Base-by-base conservation (phyloP, 345 rosid genomes). In the Schrenkiella parvula region DNA sequence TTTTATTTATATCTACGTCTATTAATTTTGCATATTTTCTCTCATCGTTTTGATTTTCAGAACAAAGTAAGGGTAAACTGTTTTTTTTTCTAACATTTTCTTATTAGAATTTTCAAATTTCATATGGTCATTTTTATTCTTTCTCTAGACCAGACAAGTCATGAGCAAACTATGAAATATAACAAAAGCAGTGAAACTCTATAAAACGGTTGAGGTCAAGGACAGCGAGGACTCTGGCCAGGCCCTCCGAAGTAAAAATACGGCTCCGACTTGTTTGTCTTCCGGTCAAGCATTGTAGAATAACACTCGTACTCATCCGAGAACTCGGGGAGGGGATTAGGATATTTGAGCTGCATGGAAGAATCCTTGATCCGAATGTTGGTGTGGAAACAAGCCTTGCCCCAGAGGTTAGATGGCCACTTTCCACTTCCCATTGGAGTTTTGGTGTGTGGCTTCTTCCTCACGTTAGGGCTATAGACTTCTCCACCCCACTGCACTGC, bases 401-500 rank as follows among this genome's bases (percentile, higher is more conserved):
- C 72, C 0, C 0, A 38, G 0, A 75, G 68, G 0, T 7, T 1
- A 12, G 2, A 15, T 10, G 83, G 72, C 32, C 50, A 71, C 0
- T 23, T 1, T 25, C 88, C 83, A 64, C 86, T 83, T 32, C 88
- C 89, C 88, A 85, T 84, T 11, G 64, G 48, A 6, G 88, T 78
- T 68, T 11, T 66, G 0, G 85, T 85, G 72, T 85, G 86, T 3
- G 85, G 84, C 15, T 14, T 66, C 68, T 69, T 78, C 70, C 19
- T 69, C 66, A 85, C 81, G 55, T 68, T 73, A 21, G 21, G 23
- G 53, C 89, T 85, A 38, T 75, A 72, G 28, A 83, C 86, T 70
- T 79, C 75, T 10, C 89, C 87, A 48, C 86, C 89, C 89, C 86
- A 83, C 35, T 80, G 70, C 7, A 85, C 85, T 7, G 74, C 6